Percentiles rank a stretch among this genome's conserved stretches.
Evolutionary conservation across 257 asterid genomes (phyloP).

Genomic region (Nicotiana obtusifolia): DNA sequence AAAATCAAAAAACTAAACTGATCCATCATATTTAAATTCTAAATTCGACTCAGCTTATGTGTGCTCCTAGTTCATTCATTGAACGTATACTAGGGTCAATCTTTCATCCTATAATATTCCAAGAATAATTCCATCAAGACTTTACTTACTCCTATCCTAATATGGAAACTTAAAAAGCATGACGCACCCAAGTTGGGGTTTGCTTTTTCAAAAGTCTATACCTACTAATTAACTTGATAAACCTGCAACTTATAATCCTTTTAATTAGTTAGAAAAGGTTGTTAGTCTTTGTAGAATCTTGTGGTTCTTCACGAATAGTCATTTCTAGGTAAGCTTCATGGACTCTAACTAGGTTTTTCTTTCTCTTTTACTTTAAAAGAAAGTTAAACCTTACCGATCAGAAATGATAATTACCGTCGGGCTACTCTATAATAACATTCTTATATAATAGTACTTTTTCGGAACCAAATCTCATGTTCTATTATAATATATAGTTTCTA

Average conservation of each 20-base stretch:
- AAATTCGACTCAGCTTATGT: background rate
- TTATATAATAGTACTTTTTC: no score
- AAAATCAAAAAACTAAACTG: background rate
- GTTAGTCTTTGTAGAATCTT: background rate
- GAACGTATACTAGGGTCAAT: background rate
- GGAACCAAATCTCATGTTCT: no score
- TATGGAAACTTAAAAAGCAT: background rate
- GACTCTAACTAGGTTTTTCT: background rate
- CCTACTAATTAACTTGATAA: slow-evolving; percentile 8
- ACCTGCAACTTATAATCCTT: background rate
- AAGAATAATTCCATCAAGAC: background rate
- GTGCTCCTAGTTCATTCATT: background rate
- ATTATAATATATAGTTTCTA: no score
- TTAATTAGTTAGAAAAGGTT: background rate
- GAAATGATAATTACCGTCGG: no score
- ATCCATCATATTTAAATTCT: background rate
- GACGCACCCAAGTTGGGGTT: background rate
- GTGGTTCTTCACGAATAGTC: background rate
- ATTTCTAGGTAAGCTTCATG: slow-evolving; percentile 3
- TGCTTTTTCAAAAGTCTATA: slow-evolving; percentile 7
- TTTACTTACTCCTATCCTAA: background rate
- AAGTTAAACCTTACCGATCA: no score
- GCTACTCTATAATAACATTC: no score
- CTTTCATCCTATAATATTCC: background rate
- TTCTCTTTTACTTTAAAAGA: no score